A percentile compares a stretch with the other conserved stretches of the same genome.
Conservation (phyloP, 805 yeast genomes). For the Metschnikowia corniflorae region DNA sequence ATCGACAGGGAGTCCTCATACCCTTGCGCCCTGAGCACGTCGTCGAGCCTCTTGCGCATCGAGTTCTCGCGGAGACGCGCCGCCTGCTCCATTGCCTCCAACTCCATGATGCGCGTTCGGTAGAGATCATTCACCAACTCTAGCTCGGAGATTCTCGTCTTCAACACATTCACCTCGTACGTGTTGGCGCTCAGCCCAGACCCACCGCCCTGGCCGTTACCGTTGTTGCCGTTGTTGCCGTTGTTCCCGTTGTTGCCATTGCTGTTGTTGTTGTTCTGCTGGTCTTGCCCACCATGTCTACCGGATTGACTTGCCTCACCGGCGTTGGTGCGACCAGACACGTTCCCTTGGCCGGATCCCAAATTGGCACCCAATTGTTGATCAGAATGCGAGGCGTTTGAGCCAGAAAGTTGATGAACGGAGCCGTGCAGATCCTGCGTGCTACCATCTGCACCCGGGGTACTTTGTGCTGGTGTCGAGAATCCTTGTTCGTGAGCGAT, state of each 20-base stretch:
- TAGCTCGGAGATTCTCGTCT: conserved; percentile 79
- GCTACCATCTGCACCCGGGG: too few species aligned
- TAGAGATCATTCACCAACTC: conserved; percentile 89
- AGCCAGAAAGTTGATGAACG: too few species aligned
- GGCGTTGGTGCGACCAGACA: too few species aligned
- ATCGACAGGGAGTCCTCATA: conserved; percentile 12
- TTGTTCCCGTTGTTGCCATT: conserved; percentile 2
- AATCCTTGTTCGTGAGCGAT: too few species aligned
- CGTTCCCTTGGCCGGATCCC: too few species aligned
- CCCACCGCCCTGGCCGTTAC: background rate
- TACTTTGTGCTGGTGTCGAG: too few species aligned
- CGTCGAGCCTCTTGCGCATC: conserved; percentile 48
- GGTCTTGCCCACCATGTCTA: background rate
- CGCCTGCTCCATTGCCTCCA: conserved; percentile 66
- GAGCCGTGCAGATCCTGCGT: too few species aligned
- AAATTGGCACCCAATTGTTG: too few species aligned
- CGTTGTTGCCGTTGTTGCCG: conserved; percentile 8
- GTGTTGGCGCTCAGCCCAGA: conserved; percentile 10
- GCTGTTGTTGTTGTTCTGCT: conserved; percentile 2
- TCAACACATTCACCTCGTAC: conserved; percentile 43
- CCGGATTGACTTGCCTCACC: background rate
- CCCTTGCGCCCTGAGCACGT: conserved; percentile 31
- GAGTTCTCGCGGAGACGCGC: conserved; percentile 48
- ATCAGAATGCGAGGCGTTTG: too few species aligned
- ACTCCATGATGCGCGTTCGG: conserved; percentile 75